phyloP scores from a whole-genome alignment of 495 filamentous ascomycete species.

The Echria macrotheca region DNA sequence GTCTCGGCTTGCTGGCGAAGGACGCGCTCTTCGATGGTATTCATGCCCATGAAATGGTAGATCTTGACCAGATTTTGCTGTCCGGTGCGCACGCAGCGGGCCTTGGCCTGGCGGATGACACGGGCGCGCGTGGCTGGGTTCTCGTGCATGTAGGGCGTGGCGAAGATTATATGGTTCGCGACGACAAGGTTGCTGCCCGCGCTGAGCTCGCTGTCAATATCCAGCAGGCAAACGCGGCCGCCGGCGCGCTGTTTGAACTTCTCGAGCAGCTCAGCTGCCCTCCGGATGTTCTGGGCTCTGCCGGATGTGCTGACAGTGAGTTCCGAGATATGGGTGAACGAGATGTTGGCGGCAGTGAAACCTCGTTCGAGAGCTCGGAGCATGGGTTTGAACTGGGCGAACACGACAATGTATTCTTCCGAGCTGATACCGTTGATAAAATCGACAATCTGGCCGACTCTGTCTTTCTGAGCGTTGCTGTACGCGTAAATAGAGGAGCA shows the following conservation, averaged over 20 bases:
- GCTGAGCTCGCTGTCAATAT: conserved; percentile 56
- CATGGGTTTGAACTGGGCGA: conserved; percentile 27
- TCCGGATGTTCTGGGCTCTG: background rate
- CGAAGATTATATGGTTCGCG: conserved; percentile 75
- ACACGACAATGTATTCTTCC: conserved; percentile 28
- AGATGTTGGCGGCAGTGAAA: conserved; percentile 11
- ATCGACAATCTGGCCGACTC: conserved; percentile 19
- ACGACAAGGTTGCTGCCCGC: conserved; percentile 68
- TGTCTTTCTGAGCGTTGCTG: conserved; percentile 17
- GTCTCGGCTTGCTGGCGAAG: too few relatives aligned
- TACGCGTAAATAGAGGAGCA: conserved; percentile 3
- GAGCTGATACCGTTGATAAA: conserved; percentile 17
- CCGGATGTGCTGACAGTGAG: background rate
- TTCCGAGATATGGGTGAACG: conserved; percentile 11
- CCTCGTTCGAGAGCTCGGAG: conserved; percentile 13
- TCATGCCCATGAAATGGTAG: conserved; percentile 59
- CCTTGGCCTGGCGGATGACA: conserved; percentile 65
- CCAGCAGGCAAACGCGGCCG: conserved; percentile 58
- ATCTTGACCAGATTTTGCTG: conserved; percentile 62
- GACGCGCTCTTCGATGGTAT: conserved; percentile 68
- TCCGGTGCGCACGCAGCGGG: conserved; percentile 60
- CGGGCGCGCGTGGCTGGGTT: conserved; percentile 55
- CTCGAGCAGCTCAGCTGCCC: conserved; percentile 13
- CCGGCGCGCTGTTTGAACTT: conserved; percentile 22
- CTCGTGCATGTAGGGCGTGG: conserved; percentile 49